Percentiles rank a stretch among this genome's conserved stretches.
Evolutionary conservation across 306 rosid genomes (phyloP).

Genomic region (Corylus heterophylla): DNA sequence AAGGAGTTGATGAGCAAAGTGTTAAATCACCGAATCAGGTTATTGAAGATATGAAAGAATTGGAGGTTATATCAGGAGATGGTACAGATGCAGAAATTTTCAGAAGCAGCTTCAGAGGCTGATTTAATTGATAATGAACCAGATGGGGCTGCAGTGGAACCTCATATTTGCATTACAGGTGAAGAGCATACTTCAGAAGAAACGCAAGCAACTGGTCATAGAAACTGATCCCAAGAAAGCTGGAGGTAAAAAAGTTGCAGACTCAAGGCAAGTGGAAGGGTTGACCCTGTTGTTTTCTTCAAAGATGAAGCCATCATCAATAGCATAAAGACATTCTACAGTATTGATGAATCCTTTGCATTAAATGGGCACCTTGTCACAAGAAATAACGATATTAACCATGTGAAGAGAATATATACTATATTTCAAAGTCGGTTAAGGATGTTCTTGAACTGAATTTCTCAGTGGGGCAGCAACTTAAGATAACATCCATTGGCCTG

Average conservation of each 20-base stretch:
- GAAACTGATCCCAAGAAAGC: conserved; percentile 35
- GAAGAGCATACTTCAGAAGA: conserved; percentile 44
- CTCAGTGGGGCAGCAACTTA: conserved; percentile 87
- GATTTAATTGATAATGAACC: conserved; percentile 46
- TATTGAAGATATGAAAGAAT: conserved; percentile 41
- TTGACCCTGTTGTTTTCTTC: conserved; percentile 90
- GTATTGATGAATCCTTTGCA: conserved; percentile 74
- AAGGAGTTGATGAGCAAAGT: conserved; percentile 20
- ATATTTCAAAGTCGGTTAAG: conserved; percentile 78
- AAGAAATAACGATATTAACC: conserved; percentile 71
- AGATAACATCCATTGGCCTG: conserved; percentile 88
- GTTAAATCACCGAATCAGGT: conserved; percentile 33
- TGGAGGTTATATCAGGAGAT: conserved; percentile 41
- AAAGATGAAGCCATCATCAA: conserved; percentile 66
- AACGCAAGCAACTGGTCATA: conserved; percentile 34
- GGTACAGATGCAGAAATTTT: conserved; percentile 35
- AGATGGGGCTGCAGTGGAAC: conserved; percentile 37
- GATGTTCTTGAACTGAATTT: conserved; percentile 88
- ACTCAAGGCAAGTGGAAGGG: conserved; percentile 93
- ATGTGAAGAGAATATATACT: conserved; percentile 92
- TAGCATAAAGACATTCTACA: conserved; percentile 82
- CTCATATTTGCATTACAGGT: conserved; percentile 30
- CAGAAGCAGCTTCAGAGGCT: conserved; percentile 51
- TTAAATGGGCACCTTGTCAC: conserved; percentile 79
- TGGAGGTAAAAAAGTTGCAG: conserved; percentile 70